Percentiles rank a stretch among this genome's conserved stretches.
phyloP scores from a whole-genome alignment of 2,329 filamentous ascomycete species.

The Colletotrichum tanaceti region DNA sequence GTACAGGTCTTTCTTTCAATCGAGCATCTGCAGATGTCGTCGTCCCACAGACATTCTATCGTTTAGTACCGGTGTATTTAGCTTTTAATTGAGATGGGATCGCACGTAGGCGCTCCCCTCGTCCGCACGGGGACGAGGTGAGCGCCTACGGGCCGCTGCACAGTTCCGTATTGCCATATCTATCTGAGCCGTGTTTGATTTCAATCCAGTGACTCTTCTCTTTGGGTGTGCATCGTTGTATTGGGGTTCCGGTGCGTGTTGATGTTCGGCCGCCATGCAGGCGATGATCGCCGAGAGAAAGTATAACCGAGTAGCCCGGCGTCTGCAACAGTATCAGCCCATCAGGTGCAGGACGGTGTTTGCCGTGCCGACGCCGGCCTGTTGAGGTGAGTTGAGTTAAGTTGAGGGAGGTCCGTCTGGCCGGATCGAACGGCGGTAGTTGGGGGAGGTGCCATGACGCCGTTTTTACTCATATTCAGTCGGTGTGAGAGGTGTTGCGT shows the following conservation, averaged over 20 bases:
- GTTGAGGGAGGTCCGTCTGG: too few species aligned
- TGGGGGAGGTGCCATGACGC: too few species aligned
- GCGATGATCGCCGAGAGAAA: too few species aligned
- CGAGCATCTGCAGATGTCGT: background rate
- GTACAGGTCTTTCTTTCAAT: too few species aligned
- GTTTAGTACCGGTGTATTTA: background rate
- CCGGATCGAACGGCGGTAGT: background rate
- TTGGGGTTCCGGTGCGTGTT: background rate
- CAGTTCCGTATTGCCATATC: slow-evolving; percentile 3
- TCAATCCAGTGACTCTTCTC: too few species aligned
- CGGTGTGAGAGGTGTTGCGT: background rate
- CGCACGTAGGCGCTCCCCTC: too few species aligned
- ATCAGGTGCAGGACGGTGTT: slow-evolving; percentile 36
- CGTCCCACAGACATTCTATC: background rate
- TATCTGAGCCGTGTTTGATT: background rate
- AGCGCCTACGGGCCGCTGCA: background rate
- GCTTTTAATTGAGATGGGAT: background rate
- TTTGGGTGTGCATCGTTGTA: background rate
- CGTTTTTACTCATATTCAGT: too few species aligned
- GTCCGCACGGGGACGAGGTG: background rate
- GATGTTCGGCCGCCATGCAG: slow-evolving; percentile 3
- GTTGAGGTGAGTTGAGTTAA: slow-evolving; percentile 1
- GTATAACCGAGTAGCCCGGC: too few species aligned
- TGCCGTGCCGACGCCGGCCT: slow-evolving; percentile 26
- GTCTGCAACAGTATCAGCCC: slow-evolving; percentile 36